Evolutionary conservation across 2,329 filamentous ascomycete genomes (phyloP), one percentile per base, ranked within the genome.

Genomic region (Neofusicoccum umdonicola): DNA sequence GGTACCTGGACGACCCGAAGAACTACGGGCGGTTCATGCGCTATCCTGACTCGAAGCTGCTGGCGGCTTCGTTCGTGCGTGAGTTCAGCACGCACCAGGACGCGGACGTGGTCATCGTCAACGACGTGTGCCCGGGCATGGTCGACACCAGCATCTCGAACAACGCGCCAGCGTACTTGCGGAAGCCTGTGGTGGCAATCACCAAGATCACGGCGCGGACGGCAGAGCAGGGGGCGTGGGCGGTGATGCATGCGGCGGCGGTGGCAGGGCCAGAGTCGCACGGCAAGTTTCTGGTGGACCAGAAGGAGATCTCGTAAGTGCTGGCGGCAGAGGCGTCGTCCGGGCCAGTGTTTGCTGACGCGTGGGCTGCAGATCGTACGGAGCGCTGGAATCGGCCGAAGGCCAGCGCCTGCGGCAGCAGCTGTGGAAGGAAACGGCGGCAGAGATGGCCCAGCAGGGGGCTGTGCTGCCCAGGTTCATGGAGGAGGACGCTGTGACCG

Each of bases 91-190:
- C 11, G 31, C 58, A 48, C 12, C 13, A 48, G 31, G 35, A 42
- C 41, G 6, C 34, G 9, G 35, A 4, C 9, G n/a, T 1, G 15
- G 58, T 62, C 9, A 37, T 51, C 31, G 8, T 62, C 1, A 41
- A 50, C 58, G 44, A 37, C 34, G 34, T 62, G 42, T 62, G 58
- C 15, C 44, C 58, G 8, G 58, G 58, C 2, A 47, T 62, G n/a
- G 58, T 60, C 11, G 35, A 62, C 35, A 39, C 58, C 34, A 42
- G 35, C 19, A 50, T 51, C 44, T 15, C 35, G 42, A 3, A 62
- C 44, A 27, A 37, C 42, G 17, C 45, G n/a, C 45, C 44, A 12
- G 44, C 13, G n/a, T 62, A 62, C 31, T 41, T 39, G 5, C 41
- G 56, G 7, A 45, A 47, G 27, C 39, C 27, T 17, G 35, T 62